Conservation (phyloP, 1,284 basidiomycete species). For the Tilletia setariae region DNA sequence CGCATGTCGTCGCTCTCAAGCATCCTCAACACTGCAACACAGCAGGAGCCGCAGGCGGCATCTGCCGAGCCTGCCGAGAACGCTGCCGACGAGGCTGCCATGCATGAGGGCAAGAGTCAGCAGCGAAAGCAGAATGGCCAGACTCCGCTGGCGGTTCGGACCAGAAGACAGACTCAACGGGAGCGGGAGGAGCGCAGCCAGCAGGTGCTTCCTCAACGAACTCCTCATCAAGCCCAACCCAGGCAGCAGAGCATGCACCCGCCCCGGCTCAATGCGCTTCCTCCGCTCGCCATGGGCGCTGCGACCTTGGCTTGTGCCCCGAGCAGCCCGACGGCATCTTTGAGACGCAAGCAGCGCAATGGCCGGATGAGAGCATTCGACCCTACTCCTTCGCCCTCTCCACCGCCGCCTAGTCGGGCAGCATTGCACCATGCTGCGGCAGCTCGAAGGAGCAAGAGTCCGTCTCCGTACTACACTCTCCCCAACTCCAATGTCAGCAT, state of each 20-base stretch:
- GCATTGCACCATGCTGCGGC: constrained; percentile 1
- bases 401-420: not conserved
- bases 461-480: not conserved
- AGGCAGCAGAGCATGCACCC: too few species aligned
- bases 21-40: not conserved
- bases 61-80: not conserved
- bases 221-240: not conserved
- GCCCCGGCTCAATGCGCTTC: too few species aligned
- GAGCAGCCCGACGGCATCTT: not conserved
- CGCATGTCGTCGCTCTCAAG: constrained; percentile 10
- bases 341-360: not conserved
- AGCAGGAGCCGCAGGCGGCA: not conserved
- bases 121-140: not conserved
- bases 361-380: constrained; percentile 13
- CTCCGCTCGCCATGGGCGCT: too few species aligned
- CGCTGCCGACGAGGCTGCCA: not conserved
- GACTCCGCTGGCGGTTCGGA: not conserved
- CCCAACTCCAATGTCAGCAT: not conserved
- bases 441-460: constrained; percentile 10
- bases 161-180: not conserved
- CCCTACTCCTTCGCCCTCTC: not conserved
- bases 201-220: not conserved
- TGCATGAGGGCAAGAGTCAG: not conserved
- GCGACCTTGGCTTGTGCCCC: too few species aligned
- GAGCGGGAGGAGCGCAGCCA: not conserved